Conservation (phyloP, 148 eudicot species). For the Camellia sinensis region DNA sequence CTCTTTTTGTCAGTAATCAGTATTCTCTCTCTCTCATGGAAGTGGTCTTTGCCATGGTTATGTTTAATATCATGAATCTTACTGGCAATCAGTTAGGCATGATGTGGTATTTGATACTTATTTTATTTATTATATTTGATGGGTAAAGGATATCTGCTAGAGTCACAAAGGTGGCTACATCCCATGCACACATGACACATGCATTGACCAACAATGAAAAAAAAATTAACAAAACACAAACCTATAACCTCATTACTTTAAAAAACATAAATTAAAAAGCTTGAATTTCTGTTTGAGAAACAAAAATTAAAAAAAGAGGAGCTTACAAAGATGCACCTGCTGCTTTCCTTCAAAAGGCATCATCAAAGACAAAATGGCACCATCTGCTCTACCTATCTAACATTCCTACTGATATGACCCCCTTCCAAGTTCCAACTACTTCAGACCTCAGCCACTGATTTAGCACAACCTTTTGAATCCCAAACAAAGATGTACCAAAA, state of each 20-base stretch:
- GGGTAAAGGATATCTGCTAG: neutral
- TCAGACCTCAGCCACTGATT: neutral
- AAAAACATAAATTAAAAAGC: too few species aligned
- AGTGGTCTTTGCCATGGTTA: neutral
- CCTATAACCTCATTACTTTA: too few species aligned
- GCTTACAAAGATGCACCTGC: too few species aligned
- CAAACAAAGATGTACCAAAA: neutral
- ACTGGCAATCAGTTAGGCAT: neutral
- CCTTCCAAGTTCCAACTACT: neutral
- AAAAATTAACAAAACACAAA: neutral
- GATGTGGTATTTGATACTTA: neutral
- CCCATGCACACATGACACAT: neutral
- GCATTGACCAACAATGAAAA: neutral
- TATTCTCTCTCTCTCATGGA: neutral
- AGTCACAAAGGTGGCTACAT: neutral
- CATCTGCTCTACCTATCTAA: neutral
- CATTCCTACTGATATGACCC: neutral
- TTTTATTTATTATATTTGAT: neutral
- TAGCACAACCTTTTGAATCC: neutral
- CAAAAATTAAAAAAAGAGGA: too few species aligned
- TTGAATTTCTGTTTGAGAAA: too few species aligned
- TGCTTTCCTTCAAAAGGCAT: too few species aligned
- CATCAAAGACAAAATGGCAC: neutral
- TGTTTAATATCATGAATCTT: neutral
- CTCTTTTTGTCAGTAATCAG: conserved; percentile 65